These are phyloP conservation scores for Aegilops tauschii DNA, from an alignment of 176 grass and related monocot species.

Conservation along the genomic window DNA sequence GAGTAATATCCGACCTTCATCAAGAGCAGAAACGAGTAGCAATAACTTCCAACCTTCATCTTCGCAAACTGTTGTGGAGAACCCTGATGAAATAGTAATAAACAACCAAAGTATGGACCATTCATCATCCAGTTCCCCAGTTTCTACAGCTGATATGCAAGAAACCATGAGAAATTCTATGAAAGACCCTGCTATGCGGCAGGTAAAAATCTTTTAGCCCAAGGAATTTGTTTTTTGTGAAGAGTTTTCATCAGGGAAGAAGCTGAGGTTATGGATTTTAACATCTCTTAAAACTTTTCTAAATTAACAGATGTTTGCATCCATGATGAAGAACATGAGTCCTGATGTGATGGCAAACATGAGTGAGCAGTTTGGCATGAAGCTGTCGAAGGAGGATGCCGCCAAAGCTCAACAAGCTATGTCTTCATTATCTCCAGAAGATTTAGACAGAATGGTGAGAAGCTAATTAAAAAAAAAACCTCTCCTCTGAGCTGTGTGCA, in stretches of 20 bases:
- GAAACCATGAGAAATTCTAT: slow-evolving; percentile 78
- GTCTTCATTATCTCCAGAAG: slow-evolving; percentile 78
- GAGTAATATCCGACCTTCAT: slow-evolving; percentile 37
- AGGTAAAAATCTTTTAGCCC: slow-evolving; percentile 51
- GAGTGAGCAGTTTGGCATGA: slow-evolving; percentile 91
- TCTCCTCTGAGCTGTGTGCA: neutral
- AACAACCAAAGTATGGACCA: slow-evolving; percentile 41
- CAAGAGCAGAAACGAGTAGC: slow-evolving; percentile 10
- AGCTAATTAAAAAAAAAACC: neutral
- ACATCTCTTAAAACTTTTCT: neutral
- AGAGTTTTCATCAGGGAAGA: neutral
- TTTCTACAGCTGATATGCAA: slow-evolving; percentile 67
- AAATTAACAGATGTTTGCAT: slow-evolving; percentile 76
- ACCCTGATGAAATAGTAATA: slow-evolving; percentile 29
- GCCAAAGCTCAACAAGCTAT: slow-evolving; percentile 83
- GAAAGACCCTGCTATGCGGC: slow-evolving; percentile 90
- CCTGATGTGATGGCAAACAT: slow-evolving; percentile 99
- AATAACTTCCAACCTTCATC: slow-evolving; percentile 30
- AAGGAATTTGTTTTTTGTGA: slow-evolving; percentile 15
- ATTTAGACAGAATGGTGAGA: slow-evolving; percentile 95
- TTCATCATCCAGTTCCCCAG: slow-evolving; percentile 42
- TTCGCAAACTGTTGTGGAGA: slow-evolving; percentile 15
- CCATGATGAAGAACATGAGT: slow-evolving; percentile 95
- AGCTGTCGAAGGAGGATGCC: slow-evolving; percentile 89
- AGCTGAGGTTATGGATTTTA: slow-evolving; percentile 14